Evolutionary conservation across 176 grass and related monocot genomes (phyloP).

Genomic region (Echinochloa phyllopogon): DNA sequence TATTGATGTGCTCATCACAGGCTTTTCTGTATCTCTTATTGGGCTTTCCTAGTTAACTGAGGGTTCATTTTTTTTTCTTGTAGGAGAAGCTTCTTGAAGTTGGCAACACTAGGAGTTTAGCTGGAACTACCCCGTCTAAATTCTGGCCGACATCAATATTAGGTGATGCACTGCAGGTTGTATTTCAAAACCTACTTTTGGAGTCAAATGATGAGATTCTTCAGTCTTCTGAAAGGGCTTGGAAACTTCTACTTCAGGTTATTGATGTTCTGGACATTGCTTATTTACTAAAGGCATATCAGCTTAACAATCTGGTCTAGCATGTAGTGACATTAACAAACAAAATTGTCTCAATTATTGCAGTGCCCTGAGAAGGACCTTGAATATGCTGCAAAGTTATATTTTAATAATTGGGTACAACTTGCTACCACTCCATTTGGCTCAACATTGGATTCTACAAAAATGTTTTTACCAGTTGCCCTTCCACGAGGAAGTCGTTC

Average conservation of each 20-base stretch:
- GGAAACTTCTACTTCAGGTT: constrained; percentile 98
- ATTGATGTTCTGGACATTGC: constrained; percentile 36
- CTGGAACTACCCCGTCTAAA: constrained; percentile 49
- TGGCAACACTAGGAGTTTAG: constrained; percentile 68
- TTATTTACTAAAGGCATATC: constrained; percentile 21
- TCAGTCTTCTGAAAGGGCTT: constrained; percentile 90
- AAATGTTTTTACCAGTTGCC: constrained; percentile 95
- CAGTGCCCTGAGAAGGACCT: constrained; percentile 88
- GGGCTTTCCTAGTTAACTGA: constrained; percentile 42
- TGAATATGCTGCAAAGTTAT: constrained; percentile 69
- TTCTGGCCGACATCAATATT: constrained; percentile 91
- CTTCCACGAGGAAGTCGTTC: constrained; percentile 93
- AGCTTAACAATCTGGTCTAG: constrained; percentile 26
- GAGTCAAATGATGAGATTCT: constrained; percentile 97
- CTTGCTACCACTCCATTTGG: constrained; percentile 95
- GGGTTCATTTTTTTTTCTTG: constrained; percentile 39
- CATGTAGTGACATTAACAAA: constrained; percentile 39
- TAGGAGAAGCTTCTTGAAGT: constrained; percentile 97
- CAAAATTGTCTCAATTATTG: constrained; percentile 46
- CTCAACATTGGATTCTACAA: constrained; percentile 67
- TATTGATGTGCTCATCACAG: constrained; percentile 12
- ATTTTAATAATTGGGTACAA: constrained; percentile 86
- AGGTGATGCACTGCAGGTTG: constrained; percentile 87
- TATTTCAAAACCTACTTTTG: constrained; percentile 97
- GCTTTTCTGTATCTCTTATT: constrained; percentile 17